These are phyloP conservation scores for Ganoderma resinaceum DNA, from an alignment of 1,284 basidiomycete genomes.

Conservation along the genomic window DNA sequence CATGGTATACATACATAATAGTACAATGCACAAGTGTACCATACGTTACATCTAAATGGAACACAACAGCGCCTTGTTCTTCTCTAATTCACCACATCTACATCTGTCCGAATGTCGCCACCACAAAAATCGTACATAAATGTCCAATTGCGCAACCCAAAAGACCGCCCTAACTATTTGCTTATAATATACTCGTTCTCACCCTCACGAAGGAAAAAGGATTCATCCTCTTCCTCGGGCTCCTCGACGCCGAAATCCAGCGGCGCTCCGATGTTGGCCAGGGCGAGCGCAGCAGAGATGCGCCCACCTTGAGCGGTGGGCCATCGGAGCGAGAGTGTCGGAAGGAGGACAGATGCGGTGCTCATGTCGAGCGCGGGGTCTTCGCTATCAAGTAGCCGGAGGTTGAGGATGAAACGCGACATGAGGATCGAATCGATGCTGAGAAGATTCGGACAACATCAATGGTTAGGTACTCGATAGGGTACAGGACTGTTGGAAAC, in stretches of 20 bases:
- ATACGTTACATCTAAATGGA: too few species aligned
- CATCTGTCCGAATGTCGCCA: too few species aligned
- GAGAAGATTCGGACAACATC: neutral
- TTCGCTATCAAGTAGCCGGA: slow-evolving; percentile 10
- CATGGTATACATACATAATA: too few species aligned
- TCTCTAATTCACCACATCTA: too few species aligned
- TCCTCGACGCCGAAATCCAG: neutral
- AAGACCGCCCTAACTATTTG: too few species aligned
- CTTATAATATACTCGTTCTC: too few species aligned
- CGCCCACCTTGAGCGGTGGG: neutral
- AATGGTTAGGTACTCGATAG: neutral
- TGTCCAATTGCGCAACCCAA: too few species aligned
- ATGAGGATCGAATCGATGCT: slow-evolving; percentile 19
- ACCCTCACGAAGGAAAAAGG: too few species aligned
- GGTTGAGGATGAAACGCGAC: slow-evolving; percentile 25
- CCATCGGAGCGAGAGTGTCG: neutral
- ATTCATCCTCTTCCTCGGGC: neutral
- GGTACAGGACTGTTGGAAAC: neutral
- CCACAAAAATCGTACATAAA: too few species aligned
- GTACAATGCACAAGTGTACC: too few species aligned
- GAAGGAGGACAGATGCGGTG: neutral
- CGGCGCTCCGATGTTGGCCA: neutral
- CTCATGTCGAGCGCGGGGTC: neutral
- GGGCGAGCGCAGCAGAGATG: neutral
- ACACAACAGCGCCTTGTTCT: too few species aligned